A percentile compares a stretch with the other conserved stretches of the same genome.
These are phyloP conservation scores for Zygotorulaspora danielsina DNA, from an alignment of 805 yeast genomes.

Conservation along the genomic window DNA sequence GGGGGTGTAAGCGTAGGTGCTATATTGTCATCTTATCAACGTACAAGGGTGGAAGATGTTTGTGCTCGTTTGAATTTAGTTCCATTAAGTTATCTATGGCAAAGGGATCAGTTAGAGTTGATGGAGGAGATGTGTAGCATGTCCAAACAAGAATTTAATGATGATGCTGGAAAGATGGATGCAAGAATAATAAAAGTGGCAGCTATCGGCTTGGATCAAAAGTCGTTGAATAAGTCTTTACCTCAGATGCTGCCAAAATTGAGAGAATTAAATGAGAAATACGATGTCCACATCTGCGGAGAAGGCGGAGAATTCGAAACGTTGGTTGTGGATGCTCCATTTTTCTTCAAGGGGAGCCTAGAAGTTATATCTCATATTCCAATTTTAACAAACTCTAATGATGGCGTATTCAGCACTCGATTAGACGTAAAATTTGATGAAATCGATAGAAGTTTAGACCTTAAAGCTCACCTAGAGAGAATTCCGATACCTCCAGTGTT, in stretches of 20 bases:
- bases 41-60: slow-evolving; percentile 89
- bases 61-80: slow-evolving; percentile 69
- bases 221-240: slow-evolving; percentile 66
- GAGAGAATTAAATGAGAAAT: slow-evolving; percentile 51
- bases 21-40: slow-evolving; percentile 88
- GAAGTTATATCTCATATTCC: slow-evolving; percentile 41
- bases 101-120: slow-evolving; percentile 71
- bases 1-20: slow-evolving; percentile 95
- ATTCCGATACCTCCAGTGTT: slow-evolving; percentile 33
- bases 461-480: slow-evolving; percentile 32
- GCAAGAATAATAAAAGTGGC: slow-evolving; percentile 92
- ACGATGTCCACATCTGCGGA: slow-evolving; percentile 91
- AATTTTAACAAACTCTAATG: slow-evolving; percentile 42
- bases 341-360: slow-evolving; percentile 55
- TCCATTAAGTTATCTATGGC: slow-evolving; percentile 82
- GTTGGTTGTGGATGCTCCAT: slow-evolving; percentile 84
- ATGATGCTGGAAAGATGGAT: slow-evolving; percentile 42
- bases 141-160: slow-evolving; percentile 26
- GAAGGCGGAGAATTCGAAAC: slow-evolving; percentile 99
- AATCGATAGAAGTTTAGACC: slow-evolving; percentile 26
- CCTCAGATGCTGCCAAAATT: slow-evolving; percentile 58
- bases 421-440: slow-evolving; percentile 50
- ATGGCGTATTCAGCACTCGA: slow-evolving; percentile 66
- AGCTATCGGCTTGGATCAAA: slow-evolving; percentile 70
- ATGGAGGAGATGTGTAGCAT: slow-evolving; percentile 71